These are phyloP conservation scores for Edaphochlamys debaryana DNA, from an alignment of 139 green algal genomes.

Conservation along the genomic window DNA sequence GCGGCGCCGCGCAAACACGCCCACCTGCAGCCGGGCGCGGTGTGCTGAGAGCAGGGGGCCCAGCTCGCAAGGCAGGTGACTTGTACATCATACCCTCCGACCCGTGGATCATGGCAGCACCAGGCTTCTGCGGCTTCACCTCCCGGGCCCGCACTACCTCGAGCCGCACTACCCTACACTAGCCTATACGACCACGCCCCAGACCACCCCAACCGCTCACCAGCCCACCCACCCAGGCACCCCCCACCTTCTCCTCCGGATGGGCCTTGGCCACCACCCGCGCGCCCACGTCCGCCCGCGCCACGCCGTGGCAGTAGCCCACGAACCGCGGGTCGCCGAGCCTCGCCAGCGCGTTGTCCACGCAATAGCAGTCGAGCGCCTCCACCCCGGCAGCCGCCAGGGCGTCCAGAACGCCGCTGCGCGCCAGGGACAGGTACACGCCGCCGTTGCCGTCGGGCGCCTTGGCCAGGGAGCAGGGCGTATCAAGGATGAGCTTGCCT, in stretches of 20 bases:
- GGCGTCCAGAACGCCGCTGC: constrained; percentile 56
- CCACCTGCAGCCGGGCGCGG: constrained; percentile 44
- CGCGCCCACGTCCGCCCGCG: constrained; percentile 58
- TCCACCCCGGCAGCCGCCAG: constrained; percentile 79
- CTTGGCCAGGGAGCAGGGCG: constrained; percentile 65
- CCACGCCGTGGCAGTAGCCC: not conserved
- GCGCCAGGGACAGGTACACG: constrained; percentile 86
- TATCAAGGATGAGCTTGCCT: constrained; percentile 86
- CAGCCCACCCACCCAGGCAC: not conserved
- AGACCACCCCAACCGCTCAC: too few relatives aligned
- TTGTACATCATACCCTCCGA: not conserved
- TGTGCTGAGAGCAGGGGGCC: not conserved
- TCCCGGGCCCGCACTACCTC: not conserved
- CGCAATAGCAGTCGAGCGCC: constrained; percentile 85
- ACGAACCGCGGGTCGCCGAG: constrained; percentile 85
- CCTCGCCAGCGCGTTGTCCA: constrained; percentile 91
- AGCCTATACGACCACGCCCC: too few relatives aligned
- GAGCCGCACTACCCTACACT: not conserved
- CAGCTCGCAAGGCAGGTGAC: not conserved
- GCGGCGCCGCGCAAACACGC: constrained; percentile 57
- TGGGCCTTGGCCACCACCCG: constrained; percentile 81
- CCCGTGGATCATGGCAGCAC: too few relatives aligned
- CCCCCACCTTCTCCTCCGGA: constrained; percentile 85
- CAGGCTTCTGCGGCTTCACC: too few relatives aligned
- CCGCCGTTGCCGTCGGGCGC: constrained; percentile 97